Base-by-base conservation (phyloP, 1,284 basidiomycete genomes). In the Irpex sp. region DNA sequence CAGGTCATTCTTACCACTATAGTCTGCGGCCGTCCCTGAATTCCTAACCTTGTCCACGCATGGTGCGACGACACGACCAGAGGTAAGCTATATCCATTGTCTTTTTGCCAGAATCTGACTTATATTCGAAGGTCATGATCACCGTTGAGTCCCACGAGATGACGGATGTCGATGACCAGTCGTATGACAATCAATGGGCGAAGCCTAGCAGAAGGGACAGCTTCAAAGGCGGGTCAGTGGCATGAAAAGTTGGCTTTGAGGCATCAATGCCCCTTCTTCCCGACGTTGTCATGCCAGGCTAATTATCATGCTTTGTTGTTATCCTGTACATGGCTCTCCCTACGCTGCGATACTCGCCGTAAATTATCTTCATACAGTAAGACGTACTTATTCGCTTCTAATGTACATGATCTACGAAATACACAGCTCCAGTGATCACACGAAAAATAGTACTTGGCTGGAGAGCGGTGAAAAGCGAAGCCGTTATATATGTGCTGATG, bases 121-220 rank as follows among this genome's bases (percentile, higher is more conserved):
- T n/a, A 17, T 52, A 17, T 6, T n/a, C 26, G 55, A 37, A 62
- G 64, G 57, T 60, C 52, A 49, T 56, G 36, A 44, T 62, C 17
- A 34, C 49, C 21, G 64, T 65, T 26, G 64, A 65, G 60, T 36
- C 26, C 9, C 64, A 65, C 48, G 64, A 65, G 49, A 62, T 65
- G 64, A 34, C 51, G 5, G 62, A 64, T 40, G 36, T 64, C 5
- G 64, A 61, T 19, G 49, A 51, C 49, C n/a, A 8, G 52, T 51
- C 49, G 11, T 51, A 51, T 51, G 49, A 19, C 11, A 51, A 51
- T 51, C n/a, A 51, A 17, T 51, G 49, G 49, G 17, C 15, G 8
- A 51, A 51, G 19, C 13, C 11, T 19, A 21, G 17, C 17, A 51
- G 49, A 8, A 9, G 17, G 8, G 49, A 51, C 17, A 19, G 49